Conservation (phyloP, 768 basidiomycete species). For the Hemileccinum impolitum region DNA sequence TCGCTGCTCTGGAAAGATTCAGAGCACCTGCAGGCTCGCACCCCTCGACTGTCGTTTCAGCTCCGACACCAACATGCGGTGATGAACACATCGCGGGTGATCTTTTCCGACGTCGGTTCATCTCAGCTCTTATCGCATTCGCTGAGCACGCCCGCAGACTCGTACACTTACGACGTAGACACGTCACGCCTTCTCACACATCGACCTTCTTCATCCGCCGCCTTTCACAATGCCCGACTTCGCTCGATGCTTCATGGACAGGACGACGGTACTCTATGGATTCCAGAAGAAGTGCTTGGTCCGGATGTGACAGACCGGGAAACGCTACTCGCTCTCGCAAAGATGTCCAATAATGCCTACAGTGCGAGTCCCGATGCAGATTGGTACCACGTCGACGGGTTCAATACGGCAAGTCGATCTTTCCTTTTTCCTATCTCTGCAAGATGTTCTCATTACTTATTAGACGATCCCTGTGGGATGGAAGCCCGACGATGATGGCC, state of each 20-base stretch:
- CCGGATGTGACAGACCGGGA: constrained; percentile 74
- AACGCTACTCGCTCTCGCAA: constrained; percentile 73
- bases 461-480: constrained; percentile 82
- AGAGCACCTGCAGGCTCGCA: constrained; percentile 28
- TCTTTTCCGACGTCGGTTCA: constrained; percentile 53
- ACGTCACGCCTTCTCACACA: constrained; percentile 40
- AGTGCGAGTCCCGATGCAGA: constrained; percentile 42
- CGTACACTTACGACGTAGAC: constrained; percentile 41
- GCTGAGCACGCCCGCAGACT: constrained; percentile 19
- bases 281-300: constrained; percentile 54
- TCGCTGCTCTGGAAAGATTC: constrained; percentile 36
- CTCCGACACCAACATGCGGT: constrained; percentile 65
- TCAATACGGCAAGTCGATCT: constrained; percentile 50
- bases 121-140: constrained; percentile 29
- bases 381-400: constrained; percentile 75
- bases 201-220: constrained; percentile 42
- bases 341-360: constrained; percentile 91
- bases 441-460: not conserved
- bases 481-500: constrained; percentile 84
- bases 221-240: constrained; percentile 33
- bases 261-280: constrained; percentile 53
- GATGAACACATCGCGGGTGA: constrained; percentile 48
- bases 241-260: constrained; percentile 38
- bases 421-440: not conserved
- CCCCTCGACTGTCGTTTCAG: constrained; percentile 48